A percentile compares a stretch with the other conserved stretches of the same genome.
These are phyloP conservation scores for Cucumis hystrix DNA, from an alignment of 306 rosid genomes.

Conservation along the genomic window DNA sequence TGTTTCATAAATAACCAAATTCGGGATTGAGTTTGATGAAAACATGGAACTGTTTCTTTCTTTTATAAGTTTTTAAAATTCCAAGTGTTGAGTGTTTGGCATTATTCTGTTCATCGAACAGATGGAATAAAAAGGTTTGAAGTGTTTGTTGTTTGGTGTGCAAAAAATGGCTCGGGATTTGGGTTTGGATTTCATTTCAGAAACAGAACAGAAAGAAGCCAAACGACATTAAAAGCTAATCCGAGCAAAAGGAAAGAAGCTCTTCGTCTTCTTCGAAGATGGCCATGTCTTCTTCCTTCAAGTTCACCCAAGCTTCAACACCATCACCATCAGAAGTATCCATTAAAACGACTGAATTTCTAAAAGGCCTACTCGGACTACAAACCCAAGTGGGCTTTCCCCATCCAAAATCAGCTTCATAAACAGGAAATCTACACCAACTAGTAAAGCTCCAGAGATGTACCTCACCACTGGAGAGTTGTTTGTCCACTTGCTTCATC, in stretches of 20 bases:
- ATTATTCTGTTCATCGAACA: background rate
- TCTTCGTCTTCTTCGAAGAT: slow-evolving; percentile 2
- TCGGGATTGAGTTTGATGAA: background rate
- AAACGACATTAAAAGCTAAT: background rate
- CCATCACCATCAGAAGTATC: slow-evolving; percentile 11
- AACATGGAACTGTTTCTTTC: background rate
- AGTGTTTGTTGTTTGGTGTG: background rate
- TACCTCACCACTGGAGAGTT: slow-evolving; percentile 7
- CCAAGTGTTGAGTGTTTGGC: background rate
- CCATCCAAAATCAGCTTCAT: slow-evolving; percentile 33
- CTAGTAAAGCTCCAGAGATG: slow-evolving; percentile 13
- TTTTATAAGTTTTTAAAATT: background rate
- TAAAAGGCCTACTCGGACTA: slow-evolving; percentile 5
- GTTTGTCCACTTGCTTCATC: slow-evolving; percentile 1
- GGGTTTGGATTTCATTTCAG: background rate
- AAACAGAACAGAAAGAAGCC: background rate
- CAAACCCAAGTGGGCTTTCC: slow-evolving; percentile 31
- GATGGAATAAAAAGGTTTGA: background rate
- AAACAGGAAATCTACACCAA: slow-evolving; percentile 16
- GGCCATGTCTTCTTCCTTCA: slow-evolving; percentile 21
- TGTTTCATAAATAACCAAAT: slow-evolving; percentile 7
- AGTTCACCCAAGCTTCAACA: slow-evolving; percentile 27
- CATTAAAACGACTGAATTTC: slow-evolving; percentile 14
- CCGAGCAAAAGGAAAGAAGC: slow-evolving; percentile 2
- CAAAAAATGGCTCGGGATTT: background rate